phyloP scores from a whole-genome alignment of 345 rosid genomes.

The Heritiera fomes region DNA sequence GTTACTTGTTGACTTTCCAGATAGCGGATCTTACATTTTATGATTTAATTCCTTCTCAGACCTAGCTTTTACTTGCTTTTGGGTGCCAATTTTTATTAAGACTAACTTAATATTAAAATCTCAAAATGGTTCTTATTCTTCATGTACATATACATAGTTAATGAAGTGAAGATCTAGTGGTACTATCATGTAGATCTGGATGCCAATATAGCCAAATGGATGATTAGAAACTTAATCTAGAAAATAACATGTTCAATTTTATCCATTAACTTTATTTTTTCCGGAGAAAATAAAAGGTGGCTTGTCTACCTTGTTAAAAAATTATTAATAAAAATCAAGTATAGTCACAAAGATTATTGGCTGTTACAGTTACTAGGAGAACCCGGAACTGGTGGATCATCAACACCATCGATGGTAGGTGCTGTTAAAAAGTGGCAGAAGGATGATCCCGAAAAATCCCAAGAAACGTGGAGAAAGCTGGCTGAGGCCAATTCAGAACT shows the following conservation, averaged over 20 bases:
- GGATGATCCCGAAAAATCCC: conserved; percentile 76
- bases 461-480: conserved; percentile 77
- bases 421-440: conserved; percentile 96
- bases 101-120: background rate
- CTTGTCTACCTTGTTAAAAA: background rate
- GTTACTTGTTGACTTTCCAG: background rate
- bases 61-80: background rate
- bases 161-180: background rate
- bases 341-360: conserved; percentile 23
- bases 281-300: background rate
- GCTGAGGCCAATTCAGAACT: conserved; percentile 74
- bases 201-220: background rate
- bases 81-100: background rate
- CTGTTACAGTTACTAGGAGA: conserved; percentile 77
- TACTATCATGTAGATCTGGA: background rate
- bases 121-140: background rate
- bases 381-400: conserved; percentile 97
- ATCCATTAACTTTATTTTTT: background rate
- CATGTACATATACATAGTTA: background rate
- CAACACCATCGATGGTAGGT: conserved; percentile 98
- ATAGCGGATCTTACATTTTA: background rate
- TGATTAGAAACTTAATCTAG: background rate
- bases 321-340: conserved; percentile 12
- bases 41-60: background rate
- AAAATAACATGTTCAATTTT: background rate